Conservation (phyloP, 768 basidiomycete genomes). For the Pisolithus tinctorius region DNA sequence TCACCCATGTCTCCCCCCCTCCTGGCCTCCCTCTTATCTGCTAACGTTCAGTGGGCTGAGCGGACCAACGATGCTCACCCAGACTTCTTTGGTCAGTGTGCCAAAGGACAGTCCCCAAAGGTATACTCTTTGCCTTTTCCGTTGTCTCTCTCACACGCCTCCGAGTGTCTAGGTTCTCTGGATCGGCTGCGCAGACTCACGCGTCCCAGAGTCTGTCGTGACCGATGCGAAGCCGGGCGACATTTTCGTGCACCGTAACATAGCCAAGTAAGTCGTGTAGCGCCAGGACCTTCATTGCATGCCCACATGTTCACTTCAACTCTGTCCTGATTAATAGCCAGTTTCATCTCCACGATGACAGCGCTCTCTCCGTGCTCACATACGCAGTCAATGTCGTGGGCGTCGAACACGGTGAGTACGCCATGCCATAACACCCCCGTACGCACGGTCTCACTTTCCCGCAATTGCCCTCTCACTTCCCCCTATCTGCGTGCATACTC, state of each 20-base stretch:
- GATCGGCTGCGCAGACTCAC: slow-evolving; percentile 83
- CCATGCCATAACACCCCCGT: no score
- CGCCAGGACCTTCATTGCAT: background rate
- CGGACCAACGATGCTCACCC: slow-evolving; percentile 50
- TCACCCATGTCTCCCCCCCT: background rate
- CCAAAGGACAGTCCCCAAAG: slow-evolving; percentile 64
- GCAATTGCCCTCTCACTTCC: slow-evolving; percentile 16
- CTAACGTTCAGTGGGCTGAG: slow-evolving; percentile 67
- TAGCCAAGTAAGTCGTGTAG: slow-evolving; percentile 63
- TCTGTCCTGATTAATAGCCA: slow-evolving; percentile 40
- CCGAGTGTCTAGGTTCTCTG: slow-evolving; percentile 51
- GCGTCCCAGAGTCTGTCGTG: slow-evolving; percentile 78
- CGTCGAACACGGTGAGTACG: slow-evolving; percentile 65
- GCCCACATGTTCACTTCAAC: slow-evolving; percentile 1
- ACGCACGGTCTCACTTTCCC: background rate
- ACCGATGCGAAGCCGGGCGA: slow-evolving; percentile 74
- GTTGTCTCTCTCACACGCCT: background rate
- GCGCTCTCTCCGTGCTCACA: slow-evolving; percentile 60
- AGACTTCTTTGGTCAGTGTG: slow-evolving; percentile 53
- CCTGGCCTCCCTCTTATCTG: slow-evolving; percentile 27
- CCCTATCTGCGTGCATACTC: slow-evolving; percentile 1
- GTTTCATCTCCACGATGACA: slow-evolving; percentile 66
- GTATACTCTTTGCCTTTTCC: slow-evolving; percentile 27
- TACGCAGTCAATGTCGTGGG: slow-evolving; percentile 69
- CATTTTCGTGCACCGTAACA: slow-evolving; percentile 83